A percentile compares a stretch with the other conserved stretches of the same genome.
Conservation (phyloP, 176 grass and related monocot species). For the Zizania latifolia region DNA sequence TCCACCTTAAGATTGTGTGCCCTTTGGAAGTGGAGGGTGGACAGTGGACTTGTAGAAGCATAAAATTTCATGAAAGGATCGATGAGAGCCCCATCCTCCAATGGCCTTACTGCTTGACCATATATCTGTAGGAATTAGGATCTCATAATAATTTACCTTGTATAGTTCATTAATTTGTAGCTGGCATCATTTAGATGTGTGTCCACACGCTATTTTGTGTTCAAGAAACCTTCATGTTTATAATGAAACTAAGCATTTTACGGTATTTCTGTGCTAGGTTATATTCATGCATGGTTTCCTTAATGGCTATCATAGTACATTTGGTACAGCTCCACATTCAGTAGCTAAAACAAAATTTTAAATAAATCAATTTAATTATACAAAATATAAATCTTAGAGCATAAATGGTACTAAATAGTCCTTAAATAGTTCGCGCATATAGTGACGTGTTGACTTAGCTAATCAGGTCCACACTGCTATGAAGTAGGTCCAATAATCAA, state of each 20-base stretch:
- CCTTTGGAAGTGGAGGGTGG: neutral
- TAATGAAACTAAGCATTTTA: too few species aligned
- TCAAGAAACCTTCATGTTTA: neutral
- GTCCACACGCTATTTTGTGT: neutral
- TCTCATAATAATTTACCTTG: neutral
- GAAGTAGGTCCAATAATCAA: neutral
- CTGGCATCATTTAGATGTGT: neutral
- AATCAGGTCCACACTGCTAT: neutral
- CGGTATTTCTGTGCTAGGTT: too few species aligned
- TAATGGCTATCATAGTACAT: neutral
- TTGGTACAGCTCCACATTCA: too few species aligned
- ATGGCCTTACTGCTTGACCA: neutral
- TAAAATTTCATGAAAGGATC: neutral
- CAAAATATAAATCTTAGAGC: too few species aligned
- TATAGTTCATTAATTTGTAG: neutral
- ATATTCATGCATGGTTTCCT: neutral
- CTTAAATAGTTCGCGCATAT: too few species aligned
- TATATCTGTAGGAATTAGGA: neutral
- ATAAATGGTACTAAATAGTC: too few species aligned
- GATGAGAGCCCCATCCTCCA: neutral
- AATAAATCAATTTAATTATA: neutral
- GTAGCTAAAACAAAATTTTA: too few species aligned
- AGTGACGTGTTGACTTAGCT: neutral
- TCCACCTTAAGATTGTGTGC: neutral
- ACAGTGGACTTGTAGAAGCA: constrained; percentile 16